Base-by-base conservation (phyloP, 441 rosid genomes). In the Pelargonium australe region DNA sequence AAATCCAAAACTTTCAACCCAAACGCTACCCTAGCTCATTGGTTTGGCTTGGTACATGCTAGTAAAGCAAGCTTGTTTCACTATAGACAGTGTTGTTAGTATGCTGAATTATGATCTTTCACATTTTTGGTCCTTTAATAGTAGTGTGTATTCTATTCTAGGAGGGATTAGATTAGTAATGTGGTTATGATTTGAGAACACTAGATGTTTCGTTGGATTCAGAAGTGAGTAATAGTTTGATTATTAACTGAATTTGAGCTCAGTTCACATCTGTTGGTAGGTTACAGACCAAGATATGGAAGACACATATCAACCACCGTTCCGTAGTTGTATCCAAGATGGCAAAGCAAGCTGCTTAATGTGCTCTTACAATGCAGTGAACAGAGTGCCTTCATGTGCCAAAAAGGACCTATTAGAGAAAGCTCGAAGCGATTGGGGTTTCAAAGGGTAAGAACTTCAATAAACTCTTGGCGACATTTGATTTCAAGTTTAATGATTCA, bases 261-360 rank as follows among this genome's bases (percentile, higher is more conserved):
- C 64, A 49, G 58, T 70, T 65, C 7, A n/a, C 67, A 53, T 70
- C 34, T 64, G 44, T 72, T 63, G 47, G 43, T 79, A 88, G 93
- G 88, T 88, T 5, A 78, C 93, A 3, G 73, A 76, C 65, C 93
- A 85, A 75, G 93, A 88, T 69, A 73, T 81, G 89, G 84, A 77
- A 71, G 93, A 88, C 66, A 83, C 89, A 1, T 88, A 71, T 67
- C 78, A 83, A 75, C 91, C 88, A 0, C 93, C 90, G 17, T 88
- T 88, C 69, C 77, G 70, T 47, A 80, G 87, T 63, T 86, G 90
- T 69, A 64, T 88, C 1, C 70, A 73, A 75, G 82, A 86, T 73
- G 93, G 85, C 62, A 82, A 83, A 83, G 90, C 90, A 43, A 86
- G 90, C 77, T 86, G 93, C 82, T 80, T 88, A 75, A 88, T 88